These are phyloP conservation scores for Globisporangium nunn DNA, from an alignment of 352 stramenopile genomes.

Conservation along the genomic window DNA sequence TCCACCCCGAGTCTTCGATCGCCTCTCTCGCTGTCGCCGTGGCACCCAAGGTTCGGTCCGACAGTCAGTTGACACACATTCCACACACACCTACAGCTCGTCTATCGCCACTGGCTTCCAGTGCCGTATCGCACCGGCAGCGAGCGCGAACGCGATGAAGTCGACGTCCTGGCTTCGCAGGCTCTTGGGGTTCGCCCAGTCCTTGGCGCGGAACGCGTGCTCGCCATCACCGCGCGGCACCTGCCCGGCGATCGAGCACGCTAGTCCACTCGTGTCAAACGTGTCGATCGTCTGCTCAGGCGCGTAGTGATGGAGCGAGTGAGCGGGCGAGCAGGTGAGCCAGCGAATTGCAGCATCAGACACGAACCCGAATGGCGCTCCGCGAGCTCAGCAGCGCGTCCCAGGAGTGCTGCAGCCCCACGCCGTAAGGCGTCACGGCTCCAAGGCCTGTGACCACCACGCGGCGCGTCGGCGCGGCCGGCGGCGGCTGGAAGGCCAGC, in stretches of 20 bases:
- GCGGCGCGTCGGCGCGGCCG: constrained; percentile 48
- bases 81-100: neutral
- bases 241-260: constrained; percentile 61
- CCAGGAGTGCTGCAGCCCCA: constrained; percentile 80
- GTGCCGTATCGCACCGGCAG: constrained; percentile 41
- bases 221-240: constrained; percentile 56
- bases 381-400: constrained; percentile 70
- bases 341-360: neutral
- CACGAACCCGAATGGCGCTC: constrained; percentile 60
- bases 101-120: neutral
- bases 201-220: constrained; percentile 50
- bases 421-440: constrained; percentile 86
- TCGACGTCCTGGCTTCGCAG: constrained; percentile 69
- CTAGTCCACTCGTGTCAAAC: constrained; percentile 51
- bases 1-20: constrained; percentile 71
- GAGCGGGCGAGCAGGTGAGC: neutral
- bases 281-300: constrained; percentile 32
- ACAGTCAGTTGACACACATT: too few species aligned
- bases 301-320: neutral
- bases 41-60: neutral
- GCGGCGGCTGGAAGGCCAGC: constrained; percentile 58
- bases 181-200: constrained; percentile 66
- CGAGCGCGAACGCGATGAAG: constrained; percentile 83
- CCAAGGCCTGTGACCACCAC: constrained; percentile 91
- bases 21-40: constrained; percentile 59